These are phyloP conservation scores for Rhynchosporium graminicola DNA, from an alignment of 2,329 filamentous ascomycete species.

Conservation along the genomic window DNA sequence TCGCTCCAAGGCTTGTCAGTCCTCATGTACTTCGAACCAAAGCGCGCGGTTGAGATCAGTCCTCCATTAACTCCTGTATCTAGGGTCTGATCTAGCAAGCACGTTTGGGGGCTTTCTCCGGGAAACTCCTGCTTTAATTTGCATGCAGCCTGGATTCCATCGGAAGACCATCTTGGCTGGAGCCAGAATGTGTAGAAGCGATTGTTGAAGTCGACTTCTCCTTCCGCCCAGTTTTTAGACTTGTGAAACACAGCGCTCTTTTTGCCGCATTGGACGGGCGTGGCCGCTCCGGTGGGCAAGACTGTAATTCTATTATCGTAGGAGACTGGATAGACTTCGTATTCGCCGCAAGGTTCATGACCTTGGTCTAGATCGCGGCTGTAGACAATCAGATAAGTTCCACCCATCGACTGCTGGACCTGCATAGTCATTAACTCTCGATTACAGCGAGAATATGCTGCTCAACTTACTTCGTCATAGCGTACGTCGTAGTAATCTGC, in stretches of 20 bases:
- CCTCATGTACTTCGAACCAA: conserved; percentile 6
- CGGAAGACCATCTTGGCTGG: background rate
- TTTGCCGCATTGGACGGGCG: background rate
- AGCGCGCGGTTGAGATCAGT: background rate
- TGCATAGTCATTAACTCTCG: background rate
- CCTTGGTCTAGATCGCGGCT: background rate
- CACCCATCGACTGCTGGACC: background rate
- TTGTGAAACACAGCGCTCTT: background rate
- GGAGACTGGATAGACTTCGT: background rate
- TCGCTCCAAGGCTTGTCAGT: background rate
- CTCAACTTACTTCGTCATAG: background rate
- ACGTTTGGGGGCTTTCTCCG: background rate
- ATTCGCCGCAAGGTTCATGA: background rate
- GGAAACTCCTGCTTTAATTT: background rate
- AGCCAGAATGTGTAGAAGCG: background rate
- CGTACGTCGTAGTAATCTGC: conserved; percentile 5
- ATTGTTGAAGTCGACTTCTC: background rate
- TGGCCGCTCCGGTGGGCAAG: background rate
- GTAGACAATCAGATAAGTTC: conserved; percentile 16
- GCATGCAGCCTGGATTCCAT: background rate
- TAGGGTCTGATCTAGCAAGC: background rate
- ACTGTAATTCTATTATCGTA: background rate
- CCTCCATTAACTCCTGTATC: background rate
- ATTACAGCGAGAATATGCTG: background rate
- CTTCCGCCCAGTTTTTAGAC: background rate